Base-by-base conservation (phyloP, 2,329 filamentous ascomycete genomes). In the Aspergillus carbonarius region DNA sequence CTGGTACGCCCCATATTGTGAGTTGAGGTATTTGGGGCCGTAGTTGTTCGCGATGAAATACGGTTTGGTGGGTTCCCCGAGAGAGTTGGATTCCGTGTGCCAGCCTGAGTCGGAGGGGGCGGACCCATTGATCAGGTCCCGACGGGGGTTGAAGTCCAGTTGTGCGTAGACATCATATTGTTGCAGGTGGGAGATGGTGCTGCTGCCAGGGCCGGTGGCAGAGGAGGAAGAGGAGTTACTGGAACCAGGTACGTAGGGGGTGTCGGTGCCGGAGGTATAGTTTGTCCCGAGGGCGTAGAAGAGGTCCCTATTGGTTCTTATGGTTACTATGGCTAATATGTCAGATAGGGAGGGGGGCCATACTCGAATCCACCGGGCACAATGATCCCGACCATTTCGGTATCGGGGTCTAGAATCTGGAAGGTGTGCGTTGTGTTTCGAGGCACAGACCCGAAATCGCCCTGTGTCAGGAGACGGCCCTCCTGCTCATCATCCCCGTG, bases 331-430 rank as follows among this genome's bases (percentile, higher is more conserved):
- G n/a, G 10, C 15, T 53, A 23, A 15, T 7, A 13, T 32, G 12
- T 10, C 17, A 5, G 9, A 20, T 5, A 12, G 27, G 6, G n/a
- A 6, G 44, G 51, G 42, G 27, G 46, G 9, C 68, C 66, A 47
- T 70, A 74, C 70, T 82, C 79, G 52, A 82, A 81, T n/a, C 78
- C 79, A 32, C 80, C 78, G 2, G 80, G 79, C 7, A 72, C 69
- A 47, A 82, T 77, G 0, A 80, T 72, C 2, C 80, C 79, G 1
- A 77, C 72, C 66, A 82, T 73, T 61, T 81, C 76, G 4, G 78
- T 80, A 61, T 81, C 77, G 0, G 78, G 78, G 55, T 82, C 79
- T 12, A 79, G 63, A 15, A 81, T 70, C 63, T 80, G 78, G 69
- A 81, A 82, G 3, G 79, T 79, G 59, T 82, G 80, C 1, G 76